Evolutionary conservation across 345 rosid species (phyloP).

Genomic region (Excoecaria agallocha): DNA sequence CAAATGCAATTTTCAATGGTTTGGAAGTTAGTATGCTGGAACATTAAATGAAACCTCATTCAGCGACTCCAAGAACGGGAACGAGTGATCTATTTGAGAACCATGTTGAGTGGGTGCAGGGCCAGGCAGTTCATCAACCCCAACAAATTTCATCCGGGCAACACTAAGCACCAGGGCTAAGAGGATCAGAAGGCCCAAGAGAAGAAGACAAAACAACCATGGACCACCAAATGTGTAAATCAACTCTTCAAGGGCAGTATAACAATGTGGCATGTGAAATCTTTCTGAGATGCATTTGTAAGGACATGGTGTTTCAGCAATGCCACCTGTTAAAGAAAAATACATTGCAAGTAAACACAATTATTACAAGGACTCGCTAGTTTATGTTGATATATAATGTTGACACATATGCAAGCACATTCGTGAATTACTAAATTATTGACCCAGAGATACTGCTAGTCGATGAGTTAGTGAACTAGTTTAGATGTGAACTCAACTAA

Average conservation of each 20-base stretch:
- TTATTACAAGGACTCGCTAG: neutral
- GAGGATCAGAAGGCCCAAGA: conserved; percentile 81
- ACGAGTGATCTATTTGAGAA: conserved; percentile 91
- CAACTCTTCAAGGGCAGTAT: conserved; percentile 95
- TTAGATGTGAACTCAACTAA: too few relatives aligned
- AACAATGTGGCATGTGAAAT: conserved; percentile 94
- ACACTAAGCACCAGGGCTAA: conserved; percentile 96
- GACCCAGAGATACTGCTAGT: too few relatives aligned
- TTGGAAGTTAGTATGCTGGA: conserved; percentile 6
- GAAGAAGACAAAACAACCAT: conserved; percentile 88
- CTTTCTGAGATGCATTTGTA: conserved; percentile 85
- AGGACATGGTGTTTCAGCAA: conserved; percentile 87
- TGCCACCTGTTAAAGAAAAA: conserved; percentile 64
- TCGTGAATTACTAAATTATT: too few relatives aligned
- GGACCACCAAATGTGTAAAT: conserved; percentile 99
- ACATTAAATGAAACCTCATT: conserved; percentile 69
- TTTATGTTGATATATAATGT: neutral
- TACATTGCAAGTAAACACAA: neutral
- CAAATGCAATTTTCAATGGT: neutral
- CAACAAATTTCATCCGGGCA: conserved; percentile 96
- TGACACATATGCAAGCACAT: too few relatives aligned
- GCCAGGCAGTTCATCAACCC: conserved; percentile 89
- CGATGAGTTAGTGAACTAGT: too few relatives aligned
- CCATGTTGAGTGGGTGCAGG: conserved; percentile 90
- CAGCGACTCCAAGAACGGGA: conserved; percentile 94